Conservation (phyloP, 768 basidiomycete species). For the Pseudohyphozyma bogoriensis region DNA sequence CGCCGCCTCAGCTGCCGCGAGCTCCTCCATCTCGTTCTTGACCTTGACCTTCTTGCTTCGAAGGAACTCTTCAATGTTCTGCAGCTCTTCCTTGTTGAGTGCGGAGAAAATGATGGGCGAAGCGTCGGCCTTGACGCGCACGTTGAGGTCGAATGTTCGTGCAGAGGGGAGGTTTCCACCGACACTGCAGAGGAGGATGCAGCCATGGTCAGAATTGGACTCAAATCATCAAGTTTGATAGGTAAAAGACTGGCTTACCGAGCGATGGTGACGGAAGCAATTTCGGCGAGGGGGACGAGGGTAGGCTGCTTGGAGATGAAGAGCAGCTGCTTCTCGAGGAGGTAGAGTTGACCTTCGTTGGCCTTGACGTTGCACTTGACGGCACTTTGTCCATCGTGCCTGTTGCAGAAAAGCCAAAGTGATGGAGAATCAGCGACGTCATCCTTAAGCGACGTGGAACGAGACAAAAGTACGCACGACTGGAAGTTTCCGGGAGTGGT, state of each 20-base stretch:
- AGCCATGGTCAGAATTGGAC: too few relatives aligned
- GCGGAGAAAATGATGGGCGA: slow-evolving; percentile 77
- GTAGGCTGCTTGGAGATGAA: slow-evolving; percentile 94
- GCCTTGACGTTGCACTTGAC: slow-evolving; percentile 98
- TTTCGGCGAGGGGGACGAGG: slow-evolving; percentile 78
- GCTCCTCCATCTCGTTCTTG: slow-evolving; percentile 91
- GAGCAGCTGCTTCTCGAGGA: slow-evolving; percentile 95
- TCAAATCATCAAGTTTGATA: too few relatives aligned
- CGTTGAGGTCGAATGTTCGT: slow-evolving; percentile 85
- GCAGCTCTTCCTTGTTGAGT: slow-evolving; percentile 91
- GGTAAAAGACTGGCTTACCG: slow-evolving; percentile 44
- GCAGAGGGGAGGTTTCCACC: slow-evolving; percentile 77
- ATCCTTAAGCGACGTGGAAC: neutral
- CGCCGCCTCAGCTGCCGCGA: slow-evolving; percentile 47
- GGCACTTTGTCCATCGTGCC: slow-evolving; percentile 81
- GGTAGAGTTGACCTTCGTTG: slow-evolving; percentile 88
- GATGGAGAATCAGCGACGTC: neutral
- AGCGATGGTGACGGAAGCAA: slow-evolving; percentile 83
- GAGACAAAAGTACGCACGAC: slow-evolving; percentile 46
- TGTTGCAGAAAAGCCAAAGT: slow-evolving; percentile 35
- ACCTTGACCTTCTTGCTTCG: slow-evolving; percentile 76
- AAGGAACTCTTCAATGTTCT: slow-evolving; percentile 70
- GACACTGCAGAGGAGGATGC: slow-evolving; percentile 51
- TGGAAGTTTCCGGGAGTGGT: slow-evolving; percentile 76
- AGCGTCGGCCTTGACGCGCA: slow-evolving; percentile 70